These are phyloP conservation scores for Globisporangium paddicum DNA, from an alignment of 352 stramenopile species.

Conservation along the genomic window DNA sequence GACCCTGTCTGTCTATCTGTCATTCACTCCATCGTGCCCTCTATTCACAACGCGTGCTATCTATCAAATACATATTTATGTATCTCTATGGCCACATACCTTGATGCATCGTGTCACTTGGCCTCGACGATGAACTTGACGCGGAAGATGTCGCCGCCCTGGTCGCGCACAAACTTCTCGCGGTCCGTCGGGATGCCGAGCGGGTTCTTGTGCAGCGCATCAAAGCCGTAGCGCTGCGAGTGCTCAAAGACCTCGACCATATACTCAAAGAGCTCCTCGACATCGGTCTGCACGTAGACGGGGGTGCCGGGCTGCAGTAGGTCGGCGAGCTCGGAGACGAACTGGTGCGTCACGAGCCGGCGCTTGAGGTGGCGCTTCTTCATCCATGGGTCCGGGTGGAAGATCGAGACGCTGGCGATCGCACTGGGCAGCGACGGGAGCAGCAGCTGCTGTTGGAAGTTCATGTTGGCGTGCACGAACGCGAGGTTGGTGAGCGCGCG, in stretches of 20 bases:
- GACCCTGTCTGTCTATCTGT: no score
- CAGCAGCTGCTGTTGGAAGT: constrained; percentile 61
- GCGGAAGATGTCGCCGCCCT: constrained; percentile 73
- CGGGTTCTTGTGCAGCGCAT: constrained; percentile 43
- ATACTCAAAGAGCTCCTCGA: constrained; percentile 78
- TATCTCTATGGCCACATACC: background rate
- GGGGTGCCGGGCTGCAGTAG: constrained; percentile 50
- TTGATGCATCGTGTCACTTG: background rate
- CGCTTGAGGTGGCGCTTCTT: constrained; percentile 86
- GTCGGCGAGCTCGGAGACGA: constrained; percentile 55
- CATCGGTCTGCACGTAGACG: constrained; percentile 81
- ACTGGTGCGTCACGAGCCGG: constrained; percentile 63
- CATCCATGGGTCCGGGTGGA: constrained; percentile 87
- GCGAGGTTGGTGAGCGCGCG: constrained; percentile 57
- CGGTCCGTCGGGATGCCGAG: constrained; percentile 69
- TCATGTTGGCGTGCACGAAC: constrained; percentile 85
- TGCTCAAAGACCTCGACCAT: constrained; percentile 77
- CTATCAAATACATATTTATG: background rate
- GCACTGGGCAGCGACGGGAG: constrained; percentile 49
- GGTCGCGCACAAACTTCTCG: constrained; percentile 57
- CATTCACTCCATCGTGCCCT: no score
- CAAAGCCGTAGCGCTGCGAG: constrained; percentile 35
- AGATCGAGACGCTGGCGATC: constrained; percentile 79
- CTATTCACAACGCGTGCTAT: background rate
- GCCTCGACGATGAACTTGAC: constrained; percentile 35